phyloP scores from a whole-genome alignment of 495 filamentous ascomycete genomes.

The Xylaria scruposa region DNA sequence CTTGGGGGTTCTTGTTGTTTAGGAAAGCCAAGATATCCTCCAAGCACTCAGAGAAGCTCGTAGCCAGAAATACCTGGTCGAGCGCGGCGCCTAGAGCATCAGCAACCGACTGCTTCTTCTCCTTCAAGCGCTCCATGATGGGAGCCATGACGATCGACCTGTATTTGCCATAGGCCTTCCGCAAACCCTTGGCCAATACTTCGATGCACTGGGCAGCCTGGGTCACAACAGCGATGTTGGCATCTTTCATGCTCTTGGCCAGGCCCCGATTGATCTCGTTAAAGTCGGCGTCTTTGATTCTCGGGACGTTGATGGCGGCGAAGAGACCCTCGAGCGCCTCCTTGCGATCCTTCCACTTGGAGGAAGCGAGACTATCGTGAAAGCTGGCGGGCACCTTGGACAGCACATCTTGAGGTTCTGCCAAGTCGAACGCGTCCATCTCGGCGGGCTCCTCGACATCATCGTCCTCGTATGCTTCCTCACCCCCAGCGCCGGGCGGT shows the following conservation, averaged over 20 bases:
- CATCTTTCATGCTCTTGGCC: slow-evolving; percentile 98
- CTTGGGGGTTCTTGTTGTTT: slow-evolving; percentile 93
- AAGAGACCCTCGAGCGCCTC: slow-evolving; percentile 88
- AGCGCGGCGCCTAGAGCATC: slow-evolving; percentile 86
- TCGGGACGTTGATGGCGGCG: slow-evolving; percentile 78
- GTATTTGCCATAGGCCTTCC: slow-evolving; percentile 80
- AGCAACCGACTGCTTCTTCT: slow-evolving; percentile 90
- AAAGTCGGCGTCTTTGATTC: slow-evolving; percentile 90
- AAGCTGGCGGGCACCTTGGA: slow-evolving; percentile 85
- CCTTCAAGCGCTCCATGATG: slow-evolving; percentile 93
- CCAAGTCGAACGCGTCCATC: slow-evolving; percentile 84
- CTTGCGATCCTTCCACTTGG: slow-evolving; percentile 99
- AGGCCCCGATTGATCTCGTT: slow-evolving; percentile 80
- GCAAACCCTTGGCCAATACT: slow-evolving; percentile 85
- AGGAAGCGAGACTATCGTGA: slow-evolving; percentile 78
- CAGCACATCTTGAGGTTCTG: slow-evolving; percentile 86
- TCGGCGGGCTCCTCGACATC: slow-evolving; percentile 73
- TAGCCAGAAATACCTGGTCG: slow-evolving; percentile 84
- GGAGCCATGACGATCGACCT: slow-evolving; percentile 78
- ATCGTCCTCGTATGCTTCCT: slow-evolving; percentile 64
- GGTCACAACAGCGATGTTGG: slow-evolving; percentile 93
- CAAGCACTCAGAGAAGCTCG: slow-evolving; percentile 79
- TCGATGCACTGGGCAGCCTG: slow-evolving; percentile 95
- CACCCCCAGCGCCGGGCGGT: slow-evolving; percentile 60
- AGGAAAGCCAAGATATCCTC: slow-evolving; percentile 88